phyloP scores from a whole-genome alignment of 441 rosid species.

The Cnidoscolus chayamansa region DNA sequence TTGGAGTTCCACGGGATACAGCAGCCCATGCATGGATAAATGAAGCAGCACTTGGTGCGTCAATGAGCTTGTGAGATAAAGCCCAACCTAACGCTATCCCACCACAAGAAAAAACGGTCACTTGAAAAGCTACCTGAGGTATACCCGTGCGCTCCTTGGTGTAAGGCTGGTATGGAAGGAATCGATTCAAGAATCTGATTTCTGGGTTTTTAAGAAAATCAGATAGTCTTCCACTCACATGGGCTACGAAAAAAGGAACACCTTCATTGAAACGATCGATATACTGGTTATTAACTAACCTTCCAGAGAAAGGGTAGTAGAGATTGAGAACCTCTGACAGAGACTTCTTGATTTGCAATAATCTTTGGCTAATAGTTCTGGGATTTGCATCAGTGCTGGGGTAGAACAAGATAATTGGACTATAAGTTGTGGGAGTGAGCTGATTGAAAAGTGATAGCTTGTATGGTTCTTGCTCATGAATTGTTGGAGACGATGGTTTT shows the following conservation, averaged over 20 bases:
- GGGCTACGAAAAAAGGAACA: conserved; percentile 18
- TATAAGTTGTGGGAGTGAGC: conserved; percentile 7
- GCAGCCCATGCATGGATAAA: conserved; percentile 9
- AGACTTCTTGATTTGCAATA: conserved; percentile 12
- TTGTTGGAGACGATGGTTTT: conserved; percentile 18
- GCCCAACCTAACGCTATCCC: conserved; percentile 7
- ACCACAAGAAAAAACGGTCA: conserved; percentile 22
- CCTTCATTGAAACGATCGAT: conserved; percentile 19
- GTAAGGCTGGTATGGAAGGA: conserved; percentile 21
- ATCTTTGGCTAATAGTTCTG: neutral
- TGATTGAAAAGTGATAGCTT: conserved; percentile 15
- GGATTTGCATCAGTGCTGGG: neutral
- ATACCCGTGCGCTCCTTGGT: neutral
- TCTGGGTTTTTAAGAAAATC: conserved; percentile 19
- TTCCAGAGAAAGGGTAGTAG: conserved; percentile 23
- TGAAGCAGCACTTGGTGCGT: neutral
- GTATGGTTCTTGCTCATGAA: conserved; percentile 1
- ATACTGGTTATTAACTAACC: conserved; percentile 4
- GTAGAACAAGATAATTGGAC: conserved; percentile 17
- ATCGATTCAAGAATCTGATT: conserved; percentile 6
- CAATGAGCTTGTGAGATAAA: conserved; percentile 20
- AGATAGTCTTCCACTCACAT: conserved; percentile 5
- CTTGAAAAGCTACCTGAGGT: conserved; percentile 7
- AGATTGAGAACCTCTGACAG: conserved; percentile 13
- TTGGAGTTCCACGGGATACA: neutral